Base-by-base conservation (phyloP, 192 early-diverging fungal genomes). In the Phycomyces nitens region DNA sequence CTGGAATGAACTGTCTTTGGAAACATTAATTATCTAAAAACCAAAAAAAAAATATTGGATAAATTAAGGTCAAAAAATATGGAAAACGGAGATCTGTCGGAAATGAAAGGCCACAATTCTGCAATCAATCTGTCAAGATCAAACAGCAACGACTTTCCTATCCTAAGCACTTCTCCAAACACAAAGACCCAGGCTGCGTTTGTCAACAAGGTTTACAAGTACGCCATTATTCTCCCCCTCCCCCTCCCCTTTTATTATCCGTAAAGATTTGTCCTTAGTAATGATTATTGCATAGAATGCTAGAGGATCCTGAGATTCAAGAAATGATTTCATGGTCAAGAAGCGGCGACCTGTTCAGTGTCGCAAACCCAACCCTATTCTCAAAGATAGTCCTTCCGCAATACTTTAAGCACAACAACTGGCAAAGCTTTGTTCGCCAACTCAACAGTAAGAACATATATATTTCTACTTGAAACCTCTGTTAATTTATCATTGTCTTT, bases 401-500 rank as follows among this genome's bases (percentile, higher is more conserved):
- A 69, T 88, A 92, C 64, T 95, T 94, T 68, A 94, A 93, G 70
- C 93, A 95, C 72, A 92, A 90, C 72, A 93, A 94, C 78, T 94
- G 88, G 86, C 86, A 89, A 58, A 92, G 91, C 75, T 94, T 94
- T 85, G 91, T 92, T 39, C 83, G 92, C 22, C 90, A 92, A 75
- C 78, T 94, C 14, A 94, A 94, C 77, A 92, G 82, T 85, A 74
- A 51, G 77, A n/a, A n/a, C n/a, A n/a, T n/a, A n/a, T n/a, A n/a
- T n/a, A n/a, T n/a, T n/a, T n/a, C n/a, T n/a, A n/a, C n/a, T n/a
- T n/a, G n/a, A n/a, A n/a, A n/a, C n/a, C n/a, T n/a, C n/a, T n/a
- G n/a, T n/a, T n/a, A n/a, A n/a, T n/a, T n/a, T n/a, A n/a, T 15
- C 49, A 58, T 47, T 44, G 9, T 54, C 44, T 57, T 20, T 44